Evolutionary conservation across 106 monocot species (phyloP), one percentile per base, ranked within the genome.

Genomic region (Iris macrosiphon): DNA sequence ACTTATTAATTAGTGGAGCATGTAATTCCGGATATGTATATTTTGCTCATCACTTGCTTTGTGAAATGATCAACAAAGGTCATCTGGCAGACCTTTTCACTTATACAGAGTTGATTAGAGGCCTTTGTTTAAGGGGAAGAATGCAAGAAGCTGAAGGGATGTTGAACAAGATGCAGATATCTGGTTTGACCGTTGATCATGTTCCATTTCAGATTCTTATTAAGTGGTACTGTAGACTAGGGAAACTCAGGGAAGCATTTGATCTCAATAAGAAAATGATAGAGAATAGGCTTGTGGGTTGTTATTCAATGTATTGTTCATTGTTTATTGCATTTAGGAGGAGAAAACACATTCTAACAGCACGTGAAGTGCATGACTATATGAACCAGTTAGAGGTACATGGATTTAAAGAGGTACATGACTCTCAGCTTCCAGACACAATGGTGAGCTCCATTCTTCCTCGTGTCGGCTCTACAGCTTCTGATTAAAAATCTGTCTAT

Each of bases 201-300:
- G 82, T 88, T 18, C 88, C 82, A 58, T 88, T 82, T 79, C 75
- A 79, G 15, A 78, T 82, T 51, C 57, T 88, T 25, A 79, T 88
- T 30, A 82, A 72, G 42, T 9, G 34, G 1, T 79, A 72, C 31
- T 82, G 79, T 66, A 79, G 45, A 23, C 66, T 39, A 48, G 75
- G 75, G 16, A 68, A 72, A n/a, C 8, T 72, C 8, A n/a, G 12
- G 9, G 65, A 82, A 32, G 88, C 82, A 49, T 72, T 69, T 50
- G 59, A 75, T 30, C 33, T 82, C 16, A 69, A 75, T 72, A 66
- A 66, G 46, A 58, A 72, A 65, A 88, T 88, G 88, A 59, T 44
- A 14, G 56, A 15, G 44, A 79, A 65, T 29, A 73, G 74, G 26
- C 67, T 82, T 59, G 58, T 82, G 17, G 79, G 79, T 4, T 65